phyloP scores from a whole-genome alignment of 129 eudicot genomes.

The Deinandra increscens region DNA sequence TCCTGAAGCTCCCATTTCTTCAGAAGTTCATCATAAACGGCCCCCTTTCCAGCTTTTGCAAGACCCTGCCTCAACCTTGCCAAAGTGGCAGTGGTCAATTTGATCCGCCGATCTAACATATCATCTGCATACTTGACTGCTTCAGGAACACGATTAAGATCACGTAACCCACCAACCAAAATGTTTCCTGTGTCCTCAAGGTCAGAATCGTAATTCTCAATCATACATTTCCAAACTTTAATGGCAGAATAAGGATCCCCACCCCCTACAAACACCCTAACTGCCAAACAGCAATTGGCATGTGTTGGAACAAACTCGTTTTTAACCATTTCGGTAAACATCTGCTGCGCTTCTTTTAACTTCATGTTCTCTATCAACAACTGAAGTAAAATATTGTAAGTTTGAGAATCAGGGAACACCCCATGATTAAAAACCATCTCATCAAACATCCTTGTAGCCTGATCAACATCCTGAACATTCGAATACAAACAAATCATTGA shows the following conservation, averaged over 20 bases:
- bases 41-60: slow-evolving; percentile 47
- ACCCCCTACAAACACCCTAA: slow-evolving; percentile 44
- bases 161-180: slow-evolving; percentile 65
- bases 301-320: slow-evolving; percentile 68
- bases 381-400: slow-evolving; percentile 50
- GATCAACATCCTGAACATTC: slow-evolving; percentile 39
- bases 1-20: slow-evolving; percentile 59
- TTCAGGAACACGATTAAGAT: slow-evolving; percentile 62
- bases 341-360: slow-evolving; percentile 48
- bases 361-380: slow-evolving; percentile 39
- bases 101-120: slow-evolving; percentile 65
- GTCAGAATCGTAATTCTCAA: slow-evolving; percentile 45
- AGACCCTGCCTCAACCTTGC: slow-evolving; percentile 66
- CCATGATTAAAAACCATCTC: slow-evolving; percentile 79
- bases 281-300: slow-evolving; percentile 50
- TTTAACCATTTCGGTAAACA: slow-evolving; percentile 65
- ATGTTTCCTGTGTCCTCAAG: slow-evolving; percentile 74
- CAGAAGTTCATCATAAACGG: slow-evolving; percentile 63
- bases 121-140: slow-evolving; percentile 89
- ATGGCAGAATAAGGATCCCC: slow-evolving; percentile 60
- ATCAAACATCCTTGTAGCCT: slow-evolving; percentile 56
- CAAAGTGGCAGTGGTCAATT: slow-evolving; percentile 56
- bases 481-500: slow-evolving; percentile 61
- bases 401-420: slow-evolving; percentile 59
- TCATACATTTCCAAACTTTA: slow-evolving; percentile 70